Percentiles rank a stretch among this genome's conserved stretches.
Evolutionary conservation across 2,329 filamentous ascomycete genomes (phyloP).

Genomic region (Lanzia echinophila): DNA sequence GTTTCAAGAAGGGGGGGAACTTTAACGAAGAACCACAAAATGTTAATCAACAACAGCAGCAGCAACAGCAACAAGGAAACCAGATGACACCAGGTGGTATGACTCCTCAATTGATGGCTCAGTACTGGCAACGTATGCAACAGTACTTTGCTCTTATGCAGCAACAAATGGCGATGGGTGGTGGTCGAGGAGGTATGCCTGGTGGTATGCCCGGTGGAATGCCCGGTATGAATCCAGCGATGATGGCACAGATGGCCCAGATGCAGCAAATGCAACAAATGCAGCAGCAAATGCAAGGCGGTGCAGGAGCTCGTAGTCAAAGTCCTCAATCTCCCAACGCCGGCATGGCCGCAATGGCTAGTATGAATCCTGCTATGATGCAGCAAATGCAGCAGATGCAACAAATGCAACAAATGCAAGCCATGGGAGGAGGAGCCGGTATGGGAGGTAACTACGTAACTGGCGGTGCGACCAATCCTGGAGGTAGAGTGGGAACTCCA

Average conservation of each 20-base stretch:
- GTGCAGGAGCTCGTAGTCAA: constrained; percentile 26
- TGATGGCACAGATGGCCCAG: constrained; percentile 71
- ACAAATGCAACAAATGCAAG: constrained; percentile 41
- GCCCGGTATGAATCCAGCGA: constrained; percentile 64
- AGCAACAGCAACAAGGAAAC: constrained; percentile 18
- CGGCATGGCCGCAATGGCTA: constrained; percentile 28
- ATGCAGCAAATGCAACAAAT: constrained; percentile 65
- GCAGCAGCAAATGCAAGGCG: constrained; percentile 43
- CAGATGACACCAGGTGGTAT: constrained; percentile 53
- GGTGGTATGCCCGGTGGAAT: constrained; percentile 48
- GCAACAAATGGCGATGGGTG: constrained; percentile 75
- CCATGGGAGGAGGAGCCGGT: constrained; percentile 22
- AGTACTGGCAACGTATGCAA: constrained; percentile 98
- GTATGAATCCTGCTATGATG: constrained; percentile 43
- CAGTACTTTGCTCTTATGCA: constrained; percentile 95
- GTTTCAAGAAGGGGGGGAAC: constrained; percentile 46
- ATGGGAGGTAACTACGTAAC: constrained; percentile 27
- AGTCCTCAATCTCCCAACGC: constrained; percentile 28
- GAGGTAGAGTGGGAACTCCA: constrained; percentile 35
- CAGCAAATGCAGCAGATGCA: constrained; percentile 47
- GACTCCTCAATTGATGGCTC: constrained; percentile 95
- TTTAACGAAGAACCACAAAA: constrained; percentile 40
- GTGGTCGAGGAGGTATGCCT: constrained; percentile 52
- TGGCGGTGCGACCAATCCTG: constrained; percentile 35
- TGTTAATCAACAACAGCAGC: constrained; percentile 30